phyloP scores from a whole-genome alignment of 345 rosid species.

The Geranium brycei region DNA sequence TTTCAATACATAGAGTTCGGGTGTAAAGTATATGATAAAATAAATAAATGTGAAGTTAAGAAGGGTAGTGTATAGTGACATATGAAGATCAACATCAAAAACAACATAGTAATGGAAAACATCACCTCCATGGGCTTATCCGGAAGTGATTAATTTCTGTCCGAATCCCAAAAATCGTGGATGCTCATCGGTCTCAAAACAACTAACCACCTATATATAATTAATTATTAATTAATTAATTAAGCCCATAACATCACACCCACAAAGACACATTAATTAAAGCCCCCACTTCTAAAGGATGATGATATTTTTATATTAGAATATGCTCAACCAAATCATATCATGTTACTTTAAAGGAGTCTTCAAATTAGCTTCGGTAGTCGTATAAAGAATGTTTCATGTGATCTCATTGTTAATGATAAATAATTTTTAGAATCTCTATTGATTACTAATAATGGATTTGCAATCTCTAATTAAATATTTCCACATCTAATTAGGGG shows the following conservation, averaged over 20 bases:
- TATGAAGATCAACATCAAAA: too few species aligned
- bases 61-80: too few species aligned
- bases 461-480: neutral
- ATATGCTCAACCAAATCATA: neutral
- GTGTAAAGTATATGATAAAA: too few species aligned
- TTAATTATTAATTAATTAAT: too few species aligned
- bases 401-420: neutral
- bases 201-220: conserved; percentile 6
- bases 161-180: conserved; percentile 7
- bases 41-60: too few species aligned
- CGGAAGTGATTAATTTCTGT: too few species aligned
- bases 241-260: neutral
- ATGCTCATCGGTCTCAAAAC: conserved; percentile 10
- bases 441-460: conserved; percentile 2
- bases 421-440: too few species aligned
- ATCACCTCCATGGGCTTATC: too few species aligned
- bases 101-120: too few species aligned
- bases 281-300: neutral
- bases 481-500: too few species aligned
- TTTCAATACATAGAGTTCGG: too few species aligned
- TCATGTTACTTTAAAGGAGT: conserved; percentile 5
- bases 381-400: conserved; percentile 12
- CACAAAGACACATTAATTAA: neutral
- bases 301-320: conserved; percentile 1
- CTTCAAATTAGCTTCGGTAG: conserved; percentile 2